Base-by-base conservation (phyloP, 2,329 filamentous ascomycete species). In the Penicillium crustosum region DNA sequence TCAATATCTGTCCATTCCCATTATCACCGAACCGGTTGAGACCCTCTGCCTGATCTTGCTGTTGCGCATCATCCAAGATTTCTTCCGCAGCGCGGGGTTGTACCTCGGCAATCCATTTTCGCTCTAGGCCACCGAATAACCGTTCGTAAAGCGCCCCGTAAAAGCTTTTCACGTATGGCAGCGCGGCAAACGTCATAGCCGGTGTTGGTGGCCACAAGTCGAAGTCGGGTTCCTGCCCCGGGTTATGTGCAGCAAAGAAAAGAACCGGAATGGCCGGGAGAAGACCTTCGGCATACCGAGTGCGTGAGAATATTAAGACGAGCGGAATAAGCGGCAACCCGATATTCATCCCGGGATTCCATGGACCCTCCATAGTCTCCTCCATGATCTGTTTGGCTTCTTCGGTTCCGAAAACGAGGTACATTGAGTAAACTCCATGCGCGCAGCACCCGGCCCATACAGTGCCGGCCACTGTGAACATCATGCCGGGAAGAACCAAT, bases 301-400 rank as follows among this genome's bases (percentile, higher is more conserved):
- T 86, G 35, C 89, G 80, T 21, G 87, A 87, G n/a, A 89, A 79
- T 12, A 91, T 79, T 9, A 93, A 79, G 2, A 85, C 80, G 12
- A 88, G 79, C 0, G 86, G 88, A 57, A 93, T 89, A 7, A 90
- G 77, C 2, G 88, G 86, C 4, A 91, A 72, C 2, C 86, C 86
- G 29, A 88, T 65, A 57, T 83, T 81, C 42, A 86, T 68, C 25
- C 82, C 76, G 71, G 82, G 82, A 66, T 72, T 71, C 75, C 73
- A 78, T 21, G 72, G 65, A 6, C 73, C 68, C 13, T 71, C 70
- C 15, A 70, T 66, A n/a, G 67, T 65, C 58, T 71, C 63, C 63
- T 78, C 66, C 6, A 89, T 74, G 38, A 89, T 83, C 21, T 76
- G 74, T 21, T 77, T 73, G 4, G 84, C 85, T 60, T 89, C 86